These are phyloP conservation scores for Polygonum maritimum DNA, from an alignment of 148 eudicot species.

Conservation along the genomic window DNA sequence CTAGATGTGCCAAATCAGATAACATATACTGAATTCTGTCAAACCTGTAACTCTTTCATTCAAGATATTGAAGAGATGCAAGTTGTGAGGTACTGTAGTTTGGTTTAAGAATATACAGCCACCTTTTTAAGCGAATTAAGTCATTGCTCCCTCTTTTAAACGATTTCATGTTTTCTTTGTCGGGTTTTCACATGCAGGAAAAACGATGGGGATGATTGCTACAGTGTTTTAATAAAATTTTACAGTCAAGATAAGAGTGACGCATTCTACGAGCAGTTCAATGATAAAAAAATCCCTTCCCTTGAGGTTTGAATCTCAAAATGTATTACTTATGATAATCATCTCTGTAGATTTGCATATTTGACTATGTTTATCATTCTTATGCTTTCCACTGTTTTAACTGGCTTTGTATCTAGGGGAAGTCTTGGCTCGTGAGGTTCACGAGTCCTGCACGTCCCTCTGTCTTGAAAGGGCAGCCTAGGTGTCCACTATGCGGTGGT, in stretches of 20 bases:
- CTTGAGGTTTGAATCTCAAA: slow-evolving; percentile 58
- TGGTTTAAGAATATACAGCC: neutral
- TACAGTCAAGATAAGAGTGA: slow-evolving; percentile 64
- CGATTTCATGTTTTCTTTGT: neutral
- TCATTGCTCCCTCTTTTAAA: neutral
- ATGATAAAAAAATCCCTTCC: slow-evolving; percentile 65
- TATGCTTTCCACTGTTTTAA: neutral
- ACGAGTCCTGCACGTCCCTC: slow-evolving; percentile 47
- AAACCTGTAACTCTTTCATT: slow-evolving; percentile 78
- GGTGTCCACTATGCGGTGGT: slow-evolving; percentile 94
- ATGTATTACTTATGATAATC: neutral
- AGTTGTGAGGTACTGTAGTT: slow-evolving; percentile 97
- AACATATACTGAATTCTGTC: slow-evolving; percentile 98
- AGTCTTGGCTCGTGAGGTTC: slow-evolving; percentile 65
- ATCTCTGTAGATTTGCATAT: neutral
- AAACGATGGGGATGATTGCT: slow-evolving; percentile 76
- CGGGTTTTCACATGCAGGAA: slow-evolving; percentile 30
- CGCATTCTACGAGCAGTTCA: slow-evolving; percentile 71
- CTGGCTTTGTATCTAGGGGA: slow-evolving; percentile 38
- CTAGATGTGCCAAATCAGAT: slow-evolving; percentile 95
- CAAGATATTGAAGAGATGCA: slow-evolving; percentile 91
- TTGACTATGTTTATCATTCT: neutral
- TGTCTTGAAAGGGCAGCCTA: slow-evolving; percentile 65
- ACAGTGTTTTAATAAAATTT: slow-evolving; percentile 70
- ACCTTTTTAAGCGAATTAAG: slow-evolving; percentile 9